Conservation (phyloP, 2,329 filamentous ascomycete genomes). For the Pseudogymnoascus sp. region DNA sequence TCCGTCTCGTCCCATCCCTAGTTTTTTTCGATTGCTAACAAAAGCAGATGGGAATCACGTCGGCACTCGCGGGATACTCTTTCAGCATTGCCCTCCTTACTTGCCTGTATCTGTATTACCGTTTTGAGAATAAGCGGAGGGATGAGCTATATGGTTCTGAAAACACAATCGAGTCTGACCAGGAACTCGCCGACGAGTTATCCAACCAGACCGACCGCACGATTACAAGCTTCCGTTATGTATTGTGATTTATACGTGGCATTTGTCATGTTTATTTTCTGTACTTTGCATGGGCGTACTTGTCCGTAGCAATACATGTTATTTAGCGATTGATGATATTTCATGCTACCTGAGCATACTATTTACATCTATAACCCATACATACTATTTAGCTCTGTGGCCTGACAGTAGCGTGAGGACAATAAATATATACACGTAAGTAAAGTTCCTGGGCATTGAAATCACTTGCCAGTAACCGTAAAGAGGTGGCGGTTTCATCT, state of each 20-base stretch:
- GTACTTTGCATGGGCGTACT: not conserved
- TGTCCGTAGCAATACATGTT: not conserved
- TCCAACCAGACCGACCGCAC: conserved; percentile 4
- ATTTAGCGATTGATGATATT: not conserved
- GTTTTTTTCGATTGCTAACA: not conserved
- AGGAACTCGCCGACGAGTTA: conserved; percentile 8
- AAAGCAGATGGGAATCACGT: not conserved
- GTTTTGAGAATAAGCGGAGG: not conserved
- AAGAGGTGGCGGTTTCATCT: not conserved
- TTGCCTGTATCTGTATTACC: conserved; percentile 6
- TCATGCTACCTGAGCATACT: not conserved
- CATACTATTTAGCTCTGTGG: not conserved
- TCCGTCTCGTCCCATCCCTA: not conserved
- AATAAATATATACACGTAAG: not conserved
- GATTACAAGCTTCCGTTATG: not conserved
- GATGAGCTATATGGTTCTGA: not conserved
- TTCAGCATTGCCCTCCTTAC: not conserved
- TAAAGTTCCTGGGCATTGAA: not conserved
- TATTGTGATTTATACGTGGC: not conserved
- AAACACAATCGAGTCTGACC: not conserved
- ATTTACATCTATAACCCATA: not conserved
- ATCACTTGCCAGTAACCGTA: not conserved
- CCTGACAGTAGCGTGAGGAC: not conserved
- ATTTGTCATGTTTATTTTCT: not conserved
- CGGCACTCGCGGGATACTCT: not conserved